Evolutionary conservation across 1,284 basidiomycete species (phyloP), one percentile per base, ranked within the genome.

Genomic region (Leccinum olivaceoglutinosum): DNA sequence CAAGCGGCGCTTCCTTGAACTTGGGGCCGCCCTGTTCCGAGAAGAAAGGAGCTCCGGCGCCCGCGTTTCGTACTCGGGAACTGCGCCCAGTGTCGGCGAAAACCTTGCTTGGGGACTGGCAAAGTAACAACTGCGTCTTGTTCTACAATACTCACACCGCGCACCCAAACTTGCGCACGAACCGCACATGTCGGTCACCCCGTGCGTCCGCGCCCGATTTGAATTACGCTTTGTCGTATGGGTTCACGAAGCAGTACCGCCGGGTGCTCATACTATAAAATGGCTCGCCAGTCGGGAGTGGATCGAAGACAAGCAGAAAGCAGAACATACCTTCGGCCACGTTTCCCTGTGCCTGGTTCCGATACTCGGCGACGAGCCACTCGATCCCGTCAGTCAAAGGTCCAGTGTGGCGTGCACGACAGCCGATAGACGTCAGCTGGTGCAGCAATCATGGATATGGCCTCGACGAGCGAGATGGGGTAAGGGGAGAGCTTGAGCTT

Each of bases 171-270:
- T 41, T 16, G 39, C 39, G 39, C 39, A 41, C 39, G 39, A 41
- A 41, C 39, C 14, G 39, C 39, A 41, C 14, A 41, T 41, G 39
- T 41, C 39, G 39, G 14, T 41, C 14, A 16, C 14, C 39, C 39
- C 93, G 85, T 32, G 87, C 87, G 68, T 94, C 92, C 29, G 84
- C 81, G 58, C 83, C 81, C 0, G 88, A 80, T 3, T 90, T 82
- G 73, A 89, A 91, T 66, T 92, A 82, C 34, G 87, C 81, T 2
- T 88, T 86, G 70, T 96, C 93, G 73, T 93, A 96, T 60, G 94
- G 91, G 70, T 92, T 95, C 68, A 96, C 90, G 69, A 99, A 95
- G 75, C 94, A 87, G 74, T 99, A 96, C 97, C 96, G 99, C 51
- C 93, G 89, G 69, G 96, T 92, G 70, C 86, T 87, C 90, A 98